Evolutionary conservation across 331 rosid genomes (phyloP), one percentile per base, ranked within the genome.

Genomic region (Quercus tomentella): DNA sequence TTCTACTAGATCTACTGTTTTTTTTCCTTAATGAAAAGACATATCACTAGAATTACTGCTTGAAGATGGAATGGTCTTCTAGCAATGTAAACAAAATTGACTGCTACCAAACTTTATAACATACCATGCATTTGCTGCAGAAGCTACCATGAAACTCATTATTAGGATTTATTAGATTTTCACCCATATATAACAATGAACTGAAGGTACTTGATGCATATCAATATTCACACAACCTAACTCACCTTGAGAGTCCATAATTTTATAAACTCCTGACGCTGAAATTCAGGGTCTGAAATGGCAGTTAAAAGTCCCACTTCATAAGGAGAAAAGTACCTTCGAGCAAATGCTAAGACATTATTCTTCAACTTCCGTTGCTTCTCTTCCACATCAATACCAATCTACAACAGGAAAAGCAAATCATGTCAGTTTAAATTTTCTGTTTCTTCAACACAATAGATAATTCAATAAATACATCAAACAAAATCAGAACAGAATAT

Each of bases 351-450:
- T 84, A 95, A 79, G 73, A 89, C 74, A 75, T 86, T 80, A 82
- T 87, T 92, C 83, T 88, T 95, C 76, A 93, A 84, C 73, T 76
- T 93, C 87, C 99, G 83, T 41, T 85, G 76, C 82, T 95, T 93
- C 75, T 90, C 93, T 83, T 95, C 99, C 80, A 93, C 94, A 83
- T 95, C 99, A 49, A 95, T 84, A 52, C 98, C 99, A 72, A 95
- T 93, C 98, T 93, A 82, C 62, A 88, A 76, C 51, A 17, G 30
- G 45, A 63, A 69, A 51, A 56, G 70, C 22, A 45, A 82, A 73
- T 78, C 80, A 41, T 68, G 51, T 80, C 57, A 62, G 81, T 73
- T 45, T 66, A 85, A 70, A 69, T 15, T 51, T 26, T 67, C n/a
- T 56, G 49, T 52, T 71, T 52, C 78, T 60, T 61, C 76, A 79